Percentiles rank a stretch among this genome's conserved stretches.
These are phyloP conservation scores for Fusarium vanettenii DNA, from an alignment of 2,329 filamentous ascomycete species.

Conservation along the genomic window DNA sequence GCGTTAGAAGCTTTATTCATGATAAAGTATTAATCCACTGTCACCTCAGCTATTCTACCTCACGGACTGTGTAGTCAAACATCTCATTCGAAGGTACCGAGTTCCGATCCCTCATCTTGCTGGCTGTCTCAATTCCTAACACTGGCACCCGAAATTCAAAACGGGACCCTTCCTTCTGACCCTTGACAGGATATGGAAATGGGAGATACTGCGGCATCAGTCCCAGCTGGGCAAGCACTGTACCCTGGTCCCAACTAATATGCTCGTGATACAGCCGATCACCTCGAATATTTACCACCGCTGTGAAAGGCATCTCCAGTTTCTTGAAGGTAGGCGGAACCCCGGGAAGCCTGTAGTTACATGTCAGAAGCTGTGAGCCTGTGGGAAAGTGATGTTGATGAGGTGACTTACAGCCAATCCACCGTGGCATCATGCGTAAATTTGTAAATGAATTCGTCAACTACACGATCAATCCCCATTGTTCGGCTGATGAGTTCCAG, in stretches of 20 bases:
- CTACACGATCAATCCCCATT: constrained; percentile 76
- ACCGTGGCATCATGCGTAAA: constrained; percentile 71
- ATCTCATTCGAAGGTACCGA: constrained; percentile 47
- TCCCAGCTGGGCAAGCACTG: constrained; percentile 68
- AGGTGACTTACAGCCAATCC: constrained; percentile 73
- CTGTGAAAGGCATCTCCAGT: constrained; percentile 70
- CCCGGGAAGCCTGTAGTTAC: constrained; percentile 57
- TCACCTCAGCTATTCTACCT: not conserved
- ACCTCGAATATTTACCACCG: constrained; percentile 72
- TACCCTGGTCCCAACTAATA: constrained; percentile 76
- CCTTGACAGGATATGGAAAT: constrained; percentile 66
- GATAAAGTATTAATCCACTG: not conserved
- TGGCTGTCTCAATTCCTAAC: constrained; percentile 45
- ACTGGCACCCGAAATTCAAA: constrained; percentile 50
- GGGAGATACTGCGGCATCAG: constrained; percentile 69
- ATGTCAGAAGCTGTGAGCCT: not conserved
- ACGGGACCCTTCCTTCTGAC: constrained; percentile 40
- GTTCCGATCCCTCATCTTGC: constrained; percentile 48
- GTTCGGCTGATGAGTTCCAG: constrained; percentile 79
- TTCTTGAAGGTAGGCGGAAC: constrained; percentile 65
- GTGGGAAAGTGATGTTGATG: not conserved
- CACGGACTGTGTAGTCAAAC: constrained; percentile 41
- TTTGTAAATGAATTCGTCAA: constrained; percentile 76
- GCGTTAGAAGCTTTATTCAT: not conserved
- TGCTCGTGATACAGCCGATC: constrained; percentile 75